Base-by-base conservation (phyloP, 208 protist genomes). In the Acanthamoeba castellanii region DNA sequence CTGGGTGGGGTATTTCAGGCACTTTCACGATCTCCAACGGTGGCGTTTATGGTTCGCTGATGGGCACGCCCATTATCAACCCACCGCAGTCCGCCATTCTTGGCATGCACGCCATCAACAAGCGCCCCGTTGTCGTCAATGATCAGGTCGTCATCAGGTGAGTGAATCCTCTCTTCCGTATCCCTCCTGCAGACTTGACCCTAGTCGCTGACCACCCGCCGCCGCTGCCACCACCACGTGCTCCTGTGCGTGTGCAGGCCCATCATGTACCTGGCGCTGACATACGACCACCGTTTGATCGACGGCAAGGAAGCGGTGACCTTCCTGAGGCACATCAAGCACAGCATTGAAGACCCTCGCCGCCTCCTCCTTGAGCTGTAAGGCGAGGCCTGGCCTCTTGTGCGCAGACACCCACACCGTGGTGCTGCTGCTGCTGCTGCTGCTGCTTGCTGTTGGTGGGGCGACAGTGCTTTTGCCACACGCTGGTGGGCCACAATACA, bases 11-110 rank as follows among this genome's bases (percentile, higher is more conserved):
- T n/a, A n/a, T n/a, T n/a, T n/a, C 9, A 52, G 72, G 99, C 74
- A 99, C 99, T 42, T 99, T 99, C 97, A 99, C 99, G 61, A 99
- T 99, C 96, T 99, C 98, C 55, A 99, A 99, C 97, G 99, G 99
- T 90, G 99, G 99, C 47, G 89, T 94, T 6, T 99, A 99, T 81
- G 99, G 99, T 52, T 99, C 98, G 45, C 99, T 99, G 97, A 99
- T 99, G 98, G 99, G 99, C 59, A 99, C 99, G 0, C 99, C 99
- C 42, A 99, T 99, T 97, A 99, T 99, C 96, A 99, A 99, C 96
- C 98, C 99, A 20, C 99, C 99, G 55, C 99, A 99, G 98, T 99
- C 98, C 32, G 99, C 99, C 57, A 99, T 99, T 96, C 98, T 99
- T 3, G 99, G 99, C 92, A 99, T 99, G 99, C 99, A 99, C 96